Conservation (phyloP, 129 eudicot species). For the Flaveria robusta region DNA sequence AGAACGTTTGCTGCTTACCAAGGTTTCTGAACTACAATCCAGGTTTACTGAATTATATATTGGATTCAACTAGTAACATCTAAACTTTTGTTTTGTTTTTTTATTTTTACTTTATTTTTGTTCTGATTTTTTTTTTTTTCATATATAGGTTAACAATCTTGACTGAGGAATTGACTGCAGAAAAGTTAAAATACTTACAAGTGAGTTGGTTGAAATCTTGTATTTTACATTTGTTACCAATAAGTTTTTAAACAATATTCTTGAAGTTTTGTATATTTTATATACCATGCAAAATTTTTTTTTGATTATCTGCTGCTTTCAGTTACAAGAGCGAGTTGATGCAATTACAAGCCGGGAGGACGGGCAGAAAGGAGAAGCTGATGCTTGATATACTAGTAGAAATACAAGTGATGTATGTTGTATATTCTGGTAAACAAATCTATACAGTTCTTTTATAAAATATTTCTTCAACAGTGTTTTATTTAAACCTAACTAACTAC, state of each 20-base stretch:
- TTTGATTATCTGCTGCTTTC: constrained; percentile 22
- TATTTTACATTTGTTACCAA: neutral
- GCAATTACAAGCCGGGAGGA: constrained; percentile 25
- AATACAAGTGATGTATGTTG: constrained; percentile 46
- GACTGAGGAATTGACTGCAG: constrained; percentile 86
- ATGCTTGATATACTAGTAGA: constrained; percentile 46
- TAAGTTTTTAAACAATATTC: neutral
- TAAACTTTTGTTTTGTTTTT: neutral
- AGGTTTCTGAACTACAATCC: constrained; percentile 88
- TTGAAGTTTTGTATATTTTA: constrained; percentile 5
- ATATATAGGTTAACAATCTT: constrained; percentile 67
- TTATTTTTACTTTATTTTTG: neutral
- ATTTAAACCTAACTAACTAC: neutral
- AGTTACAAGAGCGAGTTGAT: constrained; percentile 78
- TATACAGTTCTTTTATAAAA: neutral
- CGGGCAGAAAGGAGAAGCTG: constrained; percentile 43
- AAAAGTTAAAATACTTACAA: constrained; percentile 74
- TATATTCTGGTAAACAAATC: constrained; percentile 49
- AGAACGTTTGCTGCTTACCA: constrained; percentile 72
- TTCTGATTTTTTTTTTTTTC: neutral
- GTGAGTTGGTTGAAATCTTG: constrained; percentile 38
- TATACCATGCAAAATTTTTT: neutral
- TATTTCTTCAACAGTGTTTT: neutral
- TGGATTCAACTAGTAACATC: neutral
- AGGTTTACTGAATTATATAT: constrained; percentile 46